phyloP scores from a whole-genome alignment of 257 asterid genomes.

The Solanum acaule region DNA sequence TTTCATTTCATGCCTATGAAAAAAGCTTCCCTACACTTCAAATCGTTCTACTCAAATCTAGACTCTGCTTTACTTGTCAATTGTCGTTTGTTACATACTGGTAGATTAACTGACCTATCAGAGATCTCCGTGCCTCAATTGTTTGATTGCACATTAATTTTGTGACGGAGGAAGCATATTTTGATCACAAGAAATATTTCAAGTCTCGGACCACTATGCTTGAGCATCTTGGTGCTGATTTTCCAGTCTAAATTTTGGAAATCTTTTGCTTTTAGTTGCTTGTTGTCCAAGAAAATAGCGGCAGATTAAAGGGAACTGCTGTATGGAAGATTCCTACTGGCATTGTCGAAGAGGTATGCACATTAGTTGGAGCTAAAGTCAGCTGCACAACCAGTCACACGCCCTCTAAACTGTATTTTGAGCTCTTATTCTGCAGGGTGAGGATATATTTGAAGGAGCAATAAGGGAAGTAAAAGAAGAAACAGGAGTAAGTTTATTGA shows the following conservation, averaged over 20 bases:
- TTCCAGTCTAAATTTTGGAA: neutral
- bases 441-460: constrained; percentile 51
- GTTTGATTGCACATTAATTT: neutral
- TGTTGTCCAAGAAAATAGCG: constrained; percentile 61
- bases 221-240: neutral
- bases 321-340: constrained; percentile 82
- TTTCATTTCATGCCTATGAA: neutral
- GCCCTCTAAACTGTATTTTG: neutral
- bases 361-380: neutral
- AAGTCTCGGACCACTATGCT: neutral
- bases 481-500: constrained; percentile 48
- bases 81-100: neutral
- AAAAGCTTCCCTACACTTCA: neutral
- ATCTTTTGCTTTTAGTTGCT: constrained; percentile 39
- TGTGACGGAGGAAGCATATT: neutral
- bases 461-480: constrained; percentile 71
- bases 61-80: neutral
- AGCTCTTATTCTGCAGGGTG: constrained; percentile 44
- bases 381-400: neutral
- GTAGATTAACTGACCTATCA: neutral
- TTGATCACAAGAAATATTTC: neutral
- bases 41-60: neutral
- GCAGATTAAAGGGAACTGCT: constrained; percentile 37
- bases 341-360: constrained; percentile 48
- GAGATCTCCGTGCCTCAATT: neutral